A percentile compares a stretch with the other conserved stretches of the same genome.
phyloP scores from a whole-genome alignment of 108 stramenopile species.

The Tribonema minus region DNA sequence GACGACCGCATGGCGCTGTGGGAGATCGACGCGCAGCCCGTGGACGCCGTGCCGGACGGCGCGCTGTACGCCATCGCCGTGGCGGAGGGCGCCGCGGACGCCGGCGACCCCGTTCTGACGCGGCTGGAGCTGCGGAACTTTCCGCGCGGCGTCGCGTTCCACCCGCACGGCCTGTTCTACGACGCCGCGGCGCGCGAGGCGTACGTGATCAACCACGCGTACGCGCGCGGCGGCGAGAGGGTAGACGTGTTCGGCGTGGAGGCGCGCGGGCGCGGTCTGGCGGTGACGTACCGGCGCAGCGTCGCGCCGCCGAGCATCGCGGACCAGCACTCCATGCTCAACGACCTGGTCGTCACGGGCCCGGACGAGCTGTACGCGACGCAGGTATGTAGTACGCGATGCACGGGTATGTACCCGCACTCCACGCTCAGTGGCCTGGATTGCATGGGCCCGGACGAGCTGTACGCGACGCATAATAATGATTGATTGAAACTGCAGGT shows the following conservation, averaged over 20 bases:
- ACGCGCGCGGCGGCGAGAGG: slow-evolving; percentile 25
- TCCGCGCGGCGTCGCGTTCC: slow-evolving; percentile 10
- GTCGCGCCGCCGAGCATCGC: slow-evolving; percentile 5
- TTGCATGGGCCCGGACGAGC: no score
- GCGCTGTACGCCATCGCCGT: slow-evolving; percentile 22
- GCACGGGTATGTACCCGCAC: no score
- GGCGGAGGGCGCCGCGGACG: slow-evolving; percentile 2
- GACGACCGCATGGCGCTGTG: background rate
- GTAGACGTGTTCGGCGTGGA: slow-evolving; percentile 34
- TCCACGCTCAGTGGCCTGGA: no score
- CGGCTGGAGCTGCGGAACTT: slow-evolving; percentile 10
- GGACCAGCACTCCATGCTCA: background rate
- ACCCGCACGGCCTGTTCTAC: slow-evolving; percentile 25
- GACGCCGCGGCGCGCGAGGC: background rate
- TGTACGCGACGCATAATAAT: no score
- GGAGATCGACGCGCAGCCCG: background rate
- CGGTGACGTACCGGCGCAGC: slow-evolving; percentile 11
- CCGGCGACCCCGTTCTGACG: background rate
- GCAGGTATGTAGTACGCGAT: no score
- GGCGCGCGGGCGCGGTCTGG: background rate
- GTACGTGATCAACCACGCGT: slow-evolving; percentile 33
- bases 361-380: slow-evolving; percentile 28
- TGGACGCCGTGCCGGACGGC: background rate
- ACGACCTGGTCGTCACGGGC: slow-evolving; percentile 19
- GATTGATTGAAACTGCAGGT: no score